Evolutionary conservation across 352 stramenopile genomes (phyloP), one percentile per base, ranked within the genome.

Genomic region (Phytopythium delawarense): DNA sequence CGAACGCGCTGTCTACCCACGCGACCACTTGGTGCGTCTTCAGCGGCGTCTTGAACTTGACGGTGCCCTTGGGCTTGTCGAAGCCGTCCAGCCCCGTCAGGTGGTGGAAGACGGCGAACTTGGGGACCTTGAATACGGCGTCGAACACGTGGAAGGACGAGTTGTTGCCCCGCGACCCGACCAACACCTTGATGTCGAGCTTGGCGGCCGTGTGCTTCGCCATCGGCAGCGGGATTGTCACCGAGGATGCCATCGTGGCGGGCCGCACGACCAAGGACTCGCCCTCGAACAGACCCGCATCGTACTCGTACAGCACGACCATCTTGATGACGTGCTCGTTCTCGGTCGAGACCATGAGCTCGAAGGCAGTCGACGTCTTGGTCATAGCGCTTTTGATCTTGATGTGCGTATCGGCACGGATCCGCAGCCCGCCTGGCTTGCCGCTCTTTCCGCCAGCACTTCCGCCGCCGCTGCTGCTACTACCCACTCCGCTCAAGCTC

Each of bases 141-240:
- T 98, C 91, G 63, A 97, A 96, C 20, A 97, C 79, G 63, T 96
- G 88, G 59, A 97, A 93, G 20, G 79, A 81, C 20, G 75, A 70
- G 45, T 85, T 79, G 62, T 89, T 89, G 52, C 84, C 87, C 5
- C 91, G 85, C 42, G 77, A 84, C n/a, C 86, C 86, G 21, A 97
- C 89, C 52, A 90, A 71, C 40, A 89, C 69, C 61, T 85, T 91
- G 50, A 92, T 72, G 40, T 90, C 77, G 39, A 95, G 71, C 55
- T 73, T 83, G 0, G 81, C 80, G 0, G 82, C 71, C 30, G 78
- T 75, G 56, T 90, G 79, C 52, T 96, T 95, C 13, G 54, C 82
- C 23, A 92, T 67, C 44, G 81, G 74, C 25, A 94, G 54, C 15
- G 76, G 75, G 32, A 91, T 76, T 39, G 66, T 72, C 52, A 90